Base-by-base conservation (phyloP, 805 yeast genomes). In the Zygotorulaspora florentina region DNA sequence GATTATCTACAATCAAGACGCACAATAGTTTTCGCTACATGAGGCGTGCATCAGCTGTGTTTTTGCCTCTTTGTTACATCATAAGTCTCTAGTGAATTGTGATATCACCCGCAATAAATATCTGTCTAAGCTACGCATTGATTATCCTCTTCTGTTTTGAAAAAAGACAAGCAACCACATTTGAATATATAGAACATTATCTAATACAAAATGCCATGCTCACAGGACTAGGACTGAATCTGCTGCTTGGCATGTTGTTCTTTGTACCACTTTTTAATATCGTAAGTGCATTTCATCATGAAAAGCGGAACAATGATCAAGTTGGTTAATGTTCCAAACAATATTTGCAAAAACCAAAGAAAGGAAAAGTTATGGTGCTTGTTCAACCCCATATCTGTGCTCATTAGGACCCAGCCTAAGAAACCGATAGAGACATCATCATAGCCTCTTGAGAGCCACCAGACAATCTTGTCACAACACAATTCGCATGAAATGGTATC, bases 381-480 rank as follows among this genome's bases (percentile, higher is more conserved):
- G 45, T 81, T 72, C 39, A 80, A 70, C 1, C 96, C 95, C 50
- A 87, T 69, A 56, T 77, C 76, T 20, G 83, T 70, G 37, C 81
- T 71, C 55, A 81, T 80, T 34, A 93, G 68, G 1, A 87, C 65
- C 91, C 95, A 89, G 4, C 96, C 96, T 31, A 89, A 76, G 13
- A 78, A 67, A 64, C 93, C 99, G 0, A 97, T 91, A 40, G 81
- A 81, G 8, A 90, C 72, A 40, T 84, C 80, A 46, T 84, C 83
- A 43, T 81, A 75, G 1, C 97, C 97, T 13, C 66, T 61, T 23
- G 73, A 72, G 26, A 93, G 67, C 51, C 75, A 68, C 45, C 67
- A 65, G 12, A 87, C 56, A 1, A 93, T 74, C 8, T 75, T 71
- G 15, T 72, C 70, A 8, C 91, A 83, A 58, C 95, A 88, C 37